Evolutionary conservation across 2,329 filamentous ascomycete species (phyloP), one percentile per base, ranked within the genome.

Genomic region (Aspergillus awamori): DNA sequence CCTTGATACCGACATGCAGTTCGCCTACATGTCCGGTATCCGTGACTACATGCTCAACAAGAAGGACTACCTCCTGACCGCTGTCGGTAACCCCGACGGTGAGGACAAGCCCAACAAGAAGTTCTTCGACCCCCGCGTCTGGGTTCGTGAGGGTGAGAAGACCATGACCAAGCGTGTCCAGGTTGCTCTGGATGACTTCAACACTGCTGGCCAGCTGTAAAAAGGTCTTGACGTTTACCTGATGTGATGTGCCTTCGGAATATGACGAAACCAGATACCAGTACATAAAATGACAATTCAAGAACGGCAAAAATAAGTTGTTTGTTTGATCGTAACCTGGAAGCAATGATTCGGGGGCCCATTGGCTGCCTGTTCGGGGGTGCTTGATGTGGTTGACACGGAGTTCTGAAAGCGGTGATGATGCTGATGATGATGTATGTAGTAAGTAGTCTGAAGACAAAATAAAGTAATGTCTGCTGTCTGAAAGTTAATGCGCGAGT

Each of bases 81-180:
- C 92, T 74, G 90, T 99, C 70, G 95, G 95, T 74, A 99, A 98
- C 87, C 94, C 94, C 68, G 93, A 98, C 54, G 93, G 94, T 63
- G 89, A 87, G 20, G 92, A 97, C 83, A 98, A 98, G 90, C 94
- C 95, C 76, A 99, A 99, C 89, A 99, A 99, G 91, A 98, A 97
- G 84, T 89, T 84, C 83, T 93, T 91, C 72, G 88, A 90, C 82
- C 92, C 93, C 72, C 89, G 93, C 81, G 92, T 97, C 76, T 97
- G 93, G 94, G 92, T 97, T 65, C 90, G 93, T 63, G 79, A 81
- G 84, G 95, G 94, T 74, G 95, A 99, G 88, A 96, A 97, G 89
- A 93, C 90, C 75, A 99, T 98, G 95, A 86, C 84, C 75, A 82
- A 84, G 72, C 91, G 95, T 80, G 87, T 97, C 68, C 76, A 86